Conservation (phyloP, 1,284 basidiomycete species). For the Kalmanozyma brasiliensis region DNA sequence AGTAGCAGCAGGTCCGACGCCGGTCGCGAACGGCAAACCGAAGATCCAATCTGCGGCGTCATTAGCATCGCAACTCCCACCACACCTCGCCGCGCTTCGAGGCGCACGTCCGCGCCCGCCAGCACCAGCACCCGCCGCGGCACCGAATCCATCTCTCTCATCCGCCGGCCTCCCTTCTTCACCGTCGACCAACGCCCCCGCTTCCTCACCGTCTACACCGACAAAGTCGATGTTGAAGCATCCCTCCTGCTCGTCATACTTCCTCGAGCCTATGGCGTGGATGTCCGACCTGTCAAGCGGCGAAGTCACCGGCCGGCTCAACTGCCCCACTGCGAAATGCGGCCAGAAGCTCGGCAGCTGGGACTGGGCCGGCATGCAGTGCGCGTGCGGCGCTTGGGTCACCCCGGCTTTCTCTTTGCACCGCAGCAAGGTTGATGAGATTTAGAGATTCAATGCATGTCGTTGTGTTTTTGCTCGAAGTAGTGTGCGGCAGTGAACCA, state of each 20-base stretch:
- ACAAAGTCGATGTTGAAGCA: constrained; percentile 49
- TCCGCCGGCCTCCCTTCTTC: neutral
- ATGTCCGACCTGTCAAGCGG: constrained; percentile 86
- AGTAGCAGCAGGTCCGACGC: no score
- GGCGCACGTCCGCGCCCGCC: constrained; percentile 7
- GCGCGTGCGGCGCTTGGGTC: constrained; percentile 75
- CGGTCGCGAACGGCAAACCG: neutral
- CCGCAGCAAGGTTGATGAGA: constrained; percentile 88
- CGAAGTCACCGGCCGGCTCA: constrained; percentile 83
- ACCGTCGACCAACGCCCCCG: neutral
- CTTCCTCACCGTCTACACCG: neutral
- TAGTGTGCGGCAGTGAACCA: no score
- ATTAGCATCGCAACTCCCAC: constrained; percentile 51
- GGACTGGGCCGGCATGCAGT: constrained; percentile 95
- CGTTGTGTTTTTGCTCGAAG: no score
- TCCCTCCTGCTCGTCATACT: constrained; percentile 89
- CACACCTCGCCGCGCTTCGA: constrained; percentile 59
- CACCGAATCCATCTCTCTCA: no score
- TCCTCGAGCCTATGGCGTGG: constrained; percentile 97
- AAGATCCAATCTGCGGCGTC: constrained; percentile 53
- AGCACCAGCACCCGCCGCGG: neutral
- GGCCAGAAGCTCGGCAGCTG: constrained; percentile 90
- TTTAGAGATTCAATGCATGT: no score
- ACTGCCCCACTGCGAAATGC: constrained; percentile 90
- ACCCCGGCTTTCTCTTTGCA: constrained; percentile 86